Evolutionary conservation across 2,329 filamentous ascomycete species (phyloP), one percentile per base, ranked within the genome.

Genomic region (Domatiomyces globalis): DNA sequence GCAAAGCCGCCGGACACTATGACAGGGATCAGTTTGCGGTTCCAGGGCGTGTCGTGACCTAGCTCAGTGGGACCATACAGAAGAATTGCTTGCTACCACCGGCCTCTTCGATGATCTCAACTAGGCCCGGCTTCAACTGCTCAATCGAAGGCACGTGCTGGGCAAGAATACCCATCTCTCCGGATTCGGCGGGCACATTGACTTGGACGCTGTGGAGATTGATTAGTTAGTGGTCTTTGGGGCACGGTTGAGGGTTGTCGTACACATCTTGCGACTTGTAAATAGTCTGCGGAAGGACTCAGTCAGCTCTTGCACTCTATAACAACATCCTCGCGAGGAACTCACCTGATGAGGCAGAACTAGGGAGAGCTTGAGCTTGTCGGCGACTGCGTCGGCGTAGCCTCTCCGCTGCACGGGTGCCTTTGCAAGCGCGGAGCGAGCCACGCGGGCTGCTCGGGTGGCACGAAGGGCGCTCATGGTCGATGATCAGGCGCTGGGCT

Each of bases 81-180:
- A 98, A 98, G 78, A 92, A 98, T 74, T 94, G 87, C 82, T 98
- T 98, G 85, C 70, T 83, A 61, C 69, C 67, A 67, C 87, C 86
- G 67, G 75, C 80, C 80, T 98, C 92, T 78, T 96, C 90, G 62
- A 96, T 81, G 67, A 98, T 79, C 78, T 96, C 90, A 62, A 98
- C 79, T 62, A 96, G 75, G 66, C 92, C 92, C 56, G 92, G 89
- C 81, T 94, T 95, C 72, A 98, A 79, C 79, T 98, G 92, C 79
- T 98, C 92, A 68, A 98, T 96, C 57, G 89, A 88, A 60, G 92
- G 89, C 65, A 98, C 92, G 81, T 98, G 92, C 79, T 92, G 94
- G 70, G 92, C 92, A 68, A 98, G 85, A 65, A 98, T 84, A 85
- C 92, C 92, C 92, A 98, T 98, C 65, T 96, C 92, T 70, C 92